These are phyloP conservation scores for Trametes meyenii DNA, from an alignment of 768 basidiomycete species.

Conservation along the genomic window DNA sequence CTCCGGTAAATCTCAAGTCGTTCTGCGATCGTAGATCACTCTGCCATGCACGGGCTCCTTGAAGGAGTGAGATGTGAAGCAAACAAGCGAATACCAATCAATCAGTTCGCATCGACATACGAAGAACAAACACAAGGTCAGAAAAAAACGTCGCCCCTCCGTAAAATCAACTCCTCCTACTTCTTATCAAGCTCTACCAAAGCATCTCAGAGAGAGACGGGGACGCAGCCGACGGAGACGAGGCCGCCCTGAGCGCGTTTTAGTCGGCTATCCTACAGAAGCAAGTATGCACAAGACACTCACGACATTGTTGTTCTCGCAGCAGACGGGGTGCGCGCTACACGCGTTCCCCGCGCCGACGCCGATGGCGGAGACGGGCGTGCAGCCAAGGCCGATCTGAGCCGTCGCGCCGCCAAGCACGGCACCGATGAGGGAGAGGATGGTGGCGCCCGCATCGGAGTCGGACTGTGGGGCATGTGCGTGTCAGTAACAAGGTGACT, in stretches of 20 bases:
- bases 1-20: no score
- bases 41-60: no score
- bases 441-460: constrained; percentile 2
- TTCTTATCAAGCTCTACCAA: no score
- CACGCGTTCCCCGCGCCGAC: not conserved
- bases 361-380: constrained; percentile 19
- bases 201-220: constrained; percentile 18
- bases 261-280: not conserved
- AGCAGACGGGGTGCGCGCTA: constrained; percentile 17
- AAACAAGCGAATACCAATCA: no score
- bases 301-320: constrained; percentile 19
- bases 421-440: constrained; percentile 17
- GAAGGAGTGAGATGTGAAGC: no score
- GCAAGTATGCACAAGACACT: not conserved
- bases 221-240: constrained; percentile 25
- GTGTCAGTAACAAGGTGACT: no score
- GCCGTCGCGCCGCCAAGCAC: constrained; percentile 12
- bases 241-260: constrained; percentile 8
- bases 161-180: no score
- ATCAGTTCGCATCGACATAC: no score
- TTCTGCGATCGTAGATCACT: no score
- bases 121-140: no score
- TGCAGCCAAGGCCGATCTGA: constrained; percentile 17
- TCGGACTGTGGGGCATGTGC: constrained; percentile 2
- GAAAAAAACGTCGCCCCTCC: no score